These are phyloP conservation scores for Stygiomarasmius scandens DNA, from an alignment of 1,284 basidiomycete species.

Conservation along the genomic window DNA sequence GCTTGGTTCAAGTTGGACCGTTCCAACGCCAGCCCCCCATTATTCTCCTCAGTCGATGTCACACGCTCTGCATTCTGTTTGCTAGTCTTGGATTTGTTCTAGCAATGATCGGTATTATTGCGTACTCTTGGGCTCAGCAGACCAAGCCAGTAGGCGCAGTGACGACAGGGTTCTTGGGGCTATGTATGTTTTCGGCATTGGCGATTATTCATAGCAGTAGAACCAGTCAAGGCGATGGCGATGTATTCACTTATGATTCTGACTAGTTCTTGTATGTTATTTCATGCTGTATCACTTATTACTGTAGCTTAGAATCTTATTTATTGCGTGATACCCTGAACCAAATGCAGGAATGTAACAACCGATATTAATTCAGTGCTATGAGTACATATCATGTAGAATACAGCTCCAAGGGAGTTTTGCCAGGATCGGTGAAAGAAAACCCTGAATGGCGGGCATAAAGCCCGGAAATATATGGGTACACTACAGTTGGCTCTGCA, in stretches of 20 bases:
- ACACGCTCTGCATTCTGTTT: constrained; percentile 50
- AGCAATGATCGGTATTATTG: constrained; percentile 50
- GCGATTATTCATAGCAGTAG: constrained; percentile 11
- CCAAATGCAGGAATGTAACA: too few species aligned
- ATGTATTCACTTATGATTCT: not conserved
- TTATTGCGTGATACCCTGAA: too few species aligned
- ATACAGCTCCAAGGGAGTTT: too few species aligned
- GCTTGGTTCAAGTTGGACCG: constrained; percentile 46
- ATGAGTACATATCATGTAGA: too few species aligned
- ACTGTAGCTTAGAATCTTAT: too few species aligned
- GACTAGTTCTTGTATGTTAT: too few species aligned
- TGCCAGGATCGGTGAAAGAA: too few species aligned
- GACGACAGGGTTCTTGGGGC: constrained; percentile 40
- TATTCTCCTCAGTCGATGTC: constrained; percentile 50
- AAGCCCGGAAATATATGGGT: too few species aligned
- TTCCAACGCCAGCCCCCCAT: constrained; percentile 42
- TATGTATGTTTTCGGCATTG: constrained; percentile 34
- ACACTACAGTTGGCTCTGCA: too few species aligned
- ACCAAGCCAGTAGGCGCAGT: constrained; percentile 46
- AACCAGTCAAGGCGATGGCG: not conserved
- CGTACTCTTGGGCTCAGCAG: constrained; percentile 53
- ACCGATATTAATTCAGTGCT: too few species aligned
- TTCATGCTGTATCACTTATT: too few species aligned
- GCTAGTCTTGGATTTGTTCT: constrained; percentile 55
- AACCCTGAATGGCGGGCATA: too few species aligned